Evolutionary conservation across 495 filamentous ascomycete genomes (phyloP), one percentile per base, ranked within the genome.

Genomic region (Staphylotrichum longicolle): DNA sequence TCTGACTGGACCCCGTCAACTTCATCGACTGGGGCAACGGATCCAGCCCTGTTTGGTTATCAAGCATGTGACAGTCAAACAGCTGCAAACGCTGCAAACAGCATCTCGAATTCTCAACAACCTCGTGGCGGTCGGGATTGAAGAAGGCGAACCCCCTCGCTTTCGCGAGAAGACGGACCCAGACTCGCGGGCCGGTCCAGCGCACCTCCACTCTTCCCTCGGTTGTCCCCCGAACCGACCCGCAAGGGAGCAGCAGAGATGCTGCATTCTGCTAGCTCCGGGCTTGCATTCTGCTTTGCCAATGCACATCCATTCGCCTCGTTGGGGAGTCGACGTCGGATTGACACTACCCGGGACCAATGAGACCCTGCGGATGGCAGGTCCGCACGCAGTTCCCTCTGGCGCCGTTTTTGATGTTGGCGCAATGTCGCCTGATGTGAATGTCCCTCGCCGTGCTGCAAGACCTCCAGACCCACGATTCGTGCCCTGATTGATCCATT

Each of bases 21-120:
- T 6, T 6, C 30, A 9, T 58, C 32, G 7, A 10, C n/a, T 20
- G 1, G 30, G 32, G 47, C 35, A 47, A 32, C 39, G 51, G 50
- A 55, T 41, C 40, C n/a, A 39, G 35, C 14, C 37, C 12, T 10
- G 37, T 57, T 52, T 45, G 44, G 48, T 37, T 3, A 33, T 3
- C 46, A 39, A 45, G 54, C 60, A 62, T 62, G 60, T 62, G 60
- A 62, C 34, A 57, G 53, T 33, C 15, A 27, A 30, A 20, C 32
- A 42, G 47, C 20, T 39, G 32, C 37, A n/a, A 35, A 5, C 9
- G 20, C 20, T 27, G 20, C 50, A 34, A n/a, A 20, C 3, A 7
- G 33, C n/a, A 42, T 27, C 40, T 14, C 40, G 15, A 39, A 12
- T 39, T 32, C 50, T 47, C 15, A 20, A 47, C 45, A 47, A 9